Evolutionary conservation across 768 basidiomycete genomes (phyloP).

Genomic region (Xanthoconium stramineum): DNA sequence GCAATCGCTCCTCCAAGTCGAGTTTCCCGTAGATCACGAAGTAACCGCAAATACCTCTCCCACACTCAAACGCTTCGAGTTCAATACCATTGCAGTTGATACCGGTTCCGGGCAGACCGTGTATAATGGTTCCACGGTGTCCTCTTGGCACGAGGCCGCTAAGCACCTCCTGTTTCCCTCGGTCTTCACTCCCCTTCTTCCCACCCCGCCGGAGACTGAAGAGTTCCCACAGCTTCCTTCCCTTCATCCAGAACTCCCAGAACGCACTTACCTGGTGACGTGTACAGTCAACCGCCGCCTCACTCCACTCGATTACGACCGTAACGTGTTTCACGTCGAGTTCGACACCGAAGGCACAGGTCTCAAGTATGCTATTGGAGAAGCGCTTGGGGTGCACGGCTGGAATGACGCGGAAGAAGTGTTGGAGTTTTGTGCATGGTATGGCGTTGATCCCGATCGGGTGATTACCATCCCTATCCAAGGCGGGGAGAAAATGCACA

Average conservation of each 20-base stretch:
- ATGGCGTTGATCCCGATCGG: conserved; percentile 76
- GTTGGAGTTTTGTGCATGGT: conserved; percentile 86
- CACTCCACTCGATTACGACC: conserved; percentile 93
- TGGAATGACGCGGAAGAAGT: conserved; percentile 95
- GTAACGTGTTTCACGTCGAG: conserved; percentile 98
- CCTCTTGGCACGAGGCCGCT: conserved; percentile 82
- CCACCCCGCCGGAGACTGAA: conserved; percentile 32
- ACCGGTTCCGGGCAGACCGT: conserved; percentile 54
- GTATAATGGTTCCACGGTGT: conserved; percentile 56
- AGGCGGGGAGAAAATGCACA: conserved; percentile 71
- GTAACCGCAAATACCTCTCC: conserved; percentile 22
- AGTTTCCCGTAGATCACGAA: conserved; percentile 32
- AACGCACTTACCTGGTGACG: conserved; percentile 90
- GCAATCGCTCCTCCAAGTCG: conserved; percentile 60
- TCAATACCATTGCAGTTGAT: conserved; percentile 73
- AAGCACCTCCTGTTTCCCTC: conserved; percentile 88
- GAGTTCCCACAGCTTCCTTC: conserved; percentile 59
- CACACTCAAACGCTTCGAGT: conserved; percentile 56
- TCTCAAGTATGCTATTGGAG: conserved; percentile 92
- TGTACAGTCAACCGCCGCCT: conserved; percentile 93
- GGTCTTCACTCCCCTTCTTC: conserved; percentile 58
- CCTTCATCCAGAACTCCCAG: conserved; percentile 81
- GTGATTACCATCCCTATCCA: conserved; percentile 78
- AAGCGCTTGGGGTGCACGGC: conserved; percentile 95
- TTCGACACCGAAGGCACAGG: conserved; percentile 91